A percentile compares a stretch with the other conserved stretches of the same genome.
These are phyloP conservation scores for Guadua angustifolia DNA, from an alignment of 176 grass and related monocot genomes.

Conservation along the genomic window DNA sequence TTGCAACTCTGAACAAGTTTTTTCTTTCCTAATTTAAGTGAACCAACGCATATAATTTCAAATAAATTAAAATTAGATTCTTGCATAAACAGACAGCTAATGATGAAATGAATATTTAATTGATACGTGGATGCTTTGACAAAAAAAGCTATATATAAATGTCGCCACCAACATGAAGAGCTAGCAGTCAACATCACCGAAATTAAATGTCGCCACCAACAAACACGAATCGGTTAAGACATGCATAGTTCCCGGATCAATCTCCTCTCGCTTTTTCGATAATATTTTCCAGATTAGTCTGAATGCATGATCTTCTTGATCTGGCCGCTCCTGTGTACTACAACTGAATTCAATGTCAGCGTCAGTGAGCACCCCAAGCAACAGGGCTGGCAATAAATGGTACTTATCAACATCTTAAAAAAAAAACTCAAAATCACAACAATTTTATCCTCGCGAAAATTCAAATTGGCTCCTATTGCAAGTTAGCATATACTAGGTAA, in stretches of 20 bases:
- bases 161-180: slow-evolving; percentile 18
- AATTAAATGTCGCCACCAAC: slow-evolving; percentile 51
- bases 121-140: background rate
- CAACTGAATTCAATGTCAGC: background rate
- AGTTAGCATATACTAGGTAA: background rate
- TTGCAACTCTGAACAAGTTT: background rate
- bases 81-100: background rate
- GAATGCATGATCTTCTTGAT: slow-evolving; percentile 5
- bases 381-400: background rate
- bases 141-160: background rate
- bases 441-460: background rate
- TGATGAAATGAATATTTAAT: background rate
- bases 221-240: slow-evolving; percentile 36
- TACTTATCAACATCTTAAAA: background rate
- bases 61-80: background rate
- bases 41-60: background rate
- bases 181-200: slow-evolving; percentile 14
- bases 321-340: background rate
- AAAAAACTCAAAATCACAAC: background rate
- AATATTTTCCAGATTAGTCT: slow-evolving; percentile 19
- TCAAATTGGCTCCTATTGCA: background rate
- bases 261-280: background rate
- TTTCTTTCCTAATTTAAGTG: background rate
- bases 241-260: background rate
- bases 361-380: slow-evolving; percentile 8